Base-by-base conservation (phyloP, 1,284 basidiomycete species). In the Trichosporon inkin region DNA sequence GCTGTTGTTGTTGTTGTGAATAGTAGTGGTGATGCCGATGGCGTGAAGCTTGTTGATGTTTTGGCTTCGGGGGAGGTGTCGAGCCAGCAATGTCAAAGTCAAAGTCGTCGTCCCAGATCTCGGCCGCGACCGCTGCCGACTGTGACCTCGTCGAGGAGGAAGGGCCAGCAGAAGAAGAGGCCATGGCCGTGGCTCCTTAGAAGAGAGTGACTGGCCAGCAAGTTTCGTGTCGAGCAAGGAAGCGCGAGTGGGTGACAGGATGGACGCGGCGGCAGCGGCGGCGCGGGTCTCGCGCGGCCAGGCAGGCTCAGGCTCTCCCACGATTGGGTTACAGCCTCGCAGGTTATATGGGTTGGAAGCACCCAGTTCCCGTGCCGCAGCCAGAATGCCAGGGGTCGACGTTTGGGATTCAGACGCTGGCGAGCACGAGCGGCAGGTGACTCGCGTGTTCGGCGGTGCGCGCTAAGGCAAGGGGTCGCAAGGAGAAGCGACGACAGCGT, bases 61-160 rank as follows among this genome's bases (percentile, higher is more conserved):
- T 55, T 41, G 17, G 19, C 13, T 22, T 40, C 7, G 38, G 37
- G 16, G 38, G 38, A 19, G 54, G 14, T 63, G 62, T 52, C 44
- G 44, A 49, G 44, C 44, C 44, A n/a, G 24, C 44, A 7, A 49
- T 49, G 22, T 49, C 44, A n/a, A 78, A 78, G 58, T 76, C 72
- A 59, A 78, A 78, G 56, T 78, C 76, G 58, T 78, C 75, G 57
- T 78, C 76, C 76, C 76, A 78, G 59, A 76, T 76, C 62, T 77
- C 44, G 28, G 44, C 44, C 16, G 44, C 44, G 10, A 32, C 44
- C 28, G 44, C 44, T 49, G 44, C 44, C n/a, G 44, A 49, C 76
- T 14, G 72, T 59, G 24, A 53, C 40, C 16, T 47, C 51, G 39
- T 59, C 56, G 52, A 53, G 52, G 19, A 52, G 56, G 51, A 36